These are phyloP conservation scores for Asterionellopsis glacialis DNA, from an alignment of 108 stramenopile genomes.

Conservation along the genomic window DNA sequence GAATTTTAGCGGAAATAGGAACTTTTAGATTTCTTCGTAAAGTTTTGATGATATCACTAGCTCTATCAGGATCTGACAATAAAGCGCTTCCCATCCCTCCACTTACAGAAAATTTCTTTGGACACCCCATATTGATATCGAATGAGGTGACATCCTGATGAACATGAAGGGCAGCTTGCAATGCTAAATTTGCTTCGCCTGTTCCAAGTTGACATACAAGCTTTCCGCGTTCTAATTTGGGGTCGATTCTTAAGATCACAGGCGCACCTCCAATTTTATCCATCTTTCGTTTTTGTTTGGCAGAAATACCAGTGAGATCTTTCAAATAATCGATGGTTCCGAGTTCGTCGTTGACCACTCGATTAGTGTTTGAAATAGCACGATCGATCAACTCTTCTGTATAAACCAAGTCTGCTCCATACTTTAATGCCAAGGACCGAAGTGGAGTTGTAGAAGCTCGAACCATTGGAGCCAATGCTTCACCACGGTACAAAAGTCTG, in stretches of 20 bases:
- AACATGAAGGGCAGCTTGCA: slow-evolving; percentile 75
- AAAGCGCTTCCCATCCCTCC: slow-evolving; percentile 96
- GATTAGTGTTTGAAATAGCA: slow-evolving; percentile 53
- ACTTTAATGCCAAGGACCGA: slow-evolving; percentile 77
- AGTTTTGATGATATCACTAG: slow-evolving; percentile 60
- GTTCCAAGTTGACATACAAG: slow-evolving; percentile 94
- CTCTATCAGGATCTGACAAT: slow-evolving; percentile 65
- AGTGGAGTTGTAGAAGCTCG: slow-evolving; percentile 89
- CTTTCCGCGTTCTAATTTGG: slow-evolving; percentile 53
- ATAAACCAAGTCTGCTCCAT: slow-evolving; percentile 90
- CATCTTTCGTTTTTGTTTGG: slow-evolving; percentile 49
- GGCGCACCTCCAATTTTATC: slow-evolving; percentile 37
- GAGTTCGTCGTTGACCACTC: slow-evolving; percentile 55
- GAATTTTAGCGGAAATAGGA: slow-evolving; percentile 93
- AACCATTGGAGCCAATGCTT: slow-evolving; percentile 86
- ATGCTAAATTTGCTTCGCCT: slow-evolving; percentile 75
- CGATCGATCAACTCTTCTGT: slow-evolving; percentile 96
- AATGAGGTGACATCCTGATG: slow-evolving; percentile 81
- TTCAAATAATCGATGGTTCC: slow-evolving; percentile 88
- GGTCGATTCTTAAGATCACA: slow-evolving; percentile 69
- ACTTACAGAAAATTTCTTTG: slow-evolving; percentile 89
- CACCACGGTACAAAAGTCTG: slow-evolving; percentile 31
- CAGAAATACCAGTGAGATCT: slow-evolving; percentile 36
- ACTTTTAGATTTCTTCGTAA: slow-evolving; percentile 42
- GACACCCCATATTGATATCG: slow-evolving; percentile 99